Evolutionary conservation across 2,329 filamentous ascomycete species (phyloP), one percentile per base, ranked within the genome.

Genomic region (Rasamsonia emersonii): DNA sequence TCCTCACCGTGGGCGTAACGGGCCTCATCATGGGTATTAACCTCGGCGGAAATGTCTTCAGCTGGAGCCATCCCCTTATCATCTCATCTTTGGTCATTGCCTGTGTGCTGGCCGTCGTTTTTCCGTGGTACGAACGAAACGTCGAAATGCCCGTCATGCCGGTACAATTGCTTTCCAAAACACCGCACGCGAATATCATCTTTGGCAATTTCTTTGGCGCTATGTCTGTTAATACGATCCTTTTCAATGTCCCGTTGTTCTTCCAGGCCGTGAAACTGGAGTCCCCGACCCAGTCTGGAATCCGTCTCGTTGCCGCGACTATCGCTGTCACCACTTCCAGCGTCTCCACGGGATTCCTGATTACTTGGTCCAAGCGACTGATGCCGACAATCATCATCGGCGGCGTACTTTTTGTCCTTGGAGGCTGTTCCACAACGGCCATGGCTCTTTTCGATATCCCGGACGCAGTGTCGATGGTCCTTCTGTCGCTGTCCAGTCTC

Each of bases 181-280:
- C 58, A 18, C 68, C 68, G 3, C 59, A 66, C 3, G 64, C 64
- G 5, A 66, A 59, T 36, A 52, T 72, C 1, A 63, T 71, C 26
- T 67, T 70, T 42, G 62, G 63, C 36, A 71, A 70, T 40, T 71
- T 71, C 45, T 68, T 71, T 39, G 62, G 62, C 0, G 51, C 59
- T 4, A 54, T 71, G 10, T 62, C 65, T 2, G 54, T 68, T 37
- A 68, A 71, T 39, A 68, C 67, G 3, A 73, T 82, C 41, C 61
- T 82, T 10, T 83, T 84, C 58, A 79, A 79, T 46, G 75, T 75
- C 4, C 82, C 82, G 1, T 64, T 88, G 5, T 88, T 79, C 62
- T 86, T 84, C 59, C 81, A 85, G 51, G 79, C 77, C 21, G 80
- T 85, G 16, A 75, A 83, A 28, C 68, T 82, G 31, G 76, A 79